phyloP scores from a whole-genome alignment of 2,329 filamentous ascomycete genomes.

The Emmonsiellopsis sp. region DNA sequence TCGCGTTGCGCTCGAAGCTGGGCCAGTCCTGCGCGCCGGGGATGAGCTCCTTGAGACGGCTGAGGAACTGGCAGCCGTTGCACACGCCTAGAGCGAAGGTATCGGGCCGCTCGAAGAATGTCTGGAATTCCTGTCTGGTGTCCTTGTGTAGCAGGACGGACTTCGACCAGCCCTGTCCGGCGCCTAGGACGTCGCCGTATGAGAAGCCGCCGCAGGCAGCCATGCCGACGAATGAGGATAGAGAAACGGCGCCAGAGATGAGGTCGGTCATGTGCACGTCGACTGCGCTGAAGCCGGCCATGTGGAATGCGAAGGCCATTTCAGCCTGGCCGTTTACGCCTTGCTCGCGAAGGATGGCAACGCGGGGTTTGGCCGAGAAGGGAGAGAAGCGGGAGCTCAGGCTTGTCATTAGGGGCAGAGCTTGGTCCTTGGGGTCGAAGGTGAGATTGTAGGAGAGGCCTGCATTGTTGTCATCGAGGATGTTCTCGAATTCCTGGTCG shows the following conservation, averaged over 20 bases:
- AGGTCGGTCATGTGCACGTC: conserved; percentile 96
- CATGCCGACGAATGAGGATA: conserved; percentile 75
- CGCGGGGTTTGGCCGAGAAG: conserved; percentile 58
- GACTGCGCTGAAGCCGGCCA: conserved; percentile 80
- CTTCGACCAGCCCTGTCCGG: conserved; percentile 95
- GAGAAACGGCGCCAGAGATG: conserved; percentile 66
- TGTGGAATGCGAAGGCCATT: conserved; percentile 92
- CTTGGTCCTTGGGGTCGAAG: conserved; percentile 69
- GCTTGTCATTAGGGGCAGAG: conserved; percentile 57
- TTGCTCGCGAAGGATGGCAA: conserved; percentile 90
- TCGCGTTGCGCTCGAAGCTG: conserved; percentile 72
- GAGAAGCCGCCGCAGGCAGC: conserved; percentile 97
- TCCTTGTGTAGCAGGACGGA: conserved; percentile 76
- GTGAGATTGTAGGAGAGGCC: conserved; percentile 77
- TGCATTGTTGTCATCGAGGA: conserved; percentile 66
- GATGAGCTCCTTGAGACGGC: conserved; percentile 71
- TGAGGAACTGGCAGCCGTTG: conserved; percentile 95
- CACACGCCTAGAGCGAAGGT: conserved; percentile 92
- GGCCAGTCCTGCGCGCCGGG: conserved; percentile 78
- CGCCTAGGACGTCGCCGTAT: conserved; percentile 83
- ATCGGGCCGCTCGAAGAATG: conserved; percentile 78
- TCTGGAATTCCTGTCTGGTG: conserved; percentile 65
- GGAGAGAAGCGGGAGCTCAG: conserved; percentile 46
- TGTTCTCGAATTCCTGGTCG: conserved; percentile 67
- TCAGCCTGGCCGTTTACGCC: conserved; percentile 95